Evolutionary conservation across 352 stramenopile species (phyloP), one percentile per base, ranked within the genome.

Genomic region (Blastocystis sp.): DNA sequence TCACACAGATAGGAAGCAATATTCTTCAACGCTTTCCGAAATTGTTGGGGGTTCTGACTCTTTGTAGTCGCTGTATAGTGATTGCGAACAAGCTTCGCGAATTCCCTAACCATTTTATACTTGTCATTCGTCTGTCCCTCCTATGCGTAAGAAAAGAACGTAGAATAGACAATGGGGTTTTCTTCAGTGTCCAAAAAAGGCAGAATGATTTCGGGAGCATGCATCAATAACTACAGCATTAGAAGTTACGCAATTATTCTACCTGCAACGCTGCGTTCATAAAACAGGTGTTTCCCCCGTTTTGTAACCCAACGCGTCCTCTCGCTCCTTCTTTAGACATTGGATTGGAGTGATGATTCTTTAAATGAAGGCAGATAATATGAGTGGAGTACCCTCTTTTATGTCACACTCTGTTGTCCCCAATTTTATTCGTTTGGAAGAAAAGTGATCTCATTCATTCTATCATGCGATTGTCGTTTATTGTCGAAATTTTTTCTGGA

Each of bases 1-100:
- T 87, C 76, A 39, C 59, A 76, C 20, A 87, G 63, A n/a, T 75
- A 76, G 29, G 45, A 59, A 18, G 76, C 76, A n/a, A 87, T 87
- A 61, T 87, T 87, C 43, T 87, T 76, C 15, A 87, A 61, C 11
- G 76, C 55, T 68, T 87, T 80, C 8, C 70, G 34, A 13, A 80
- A 64, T 39, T 39, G 34, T 53, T 80, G 70, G 3, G 70, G 43
- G 70, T 62, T 80, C 20, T 80, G 70, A 26, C 37, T 62, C 43
- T 80, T 80, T 13, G 29, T 23, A 18, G 43, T 80, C 6, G 45
- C 64, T 29, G 70, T 61, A 34, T 80, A 80, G 26, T 80, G 70
- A 62, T 61, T 62, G n/a, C 70, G 50, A 7, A 47, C 70, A 29
- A 80, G 13, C 23, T 64, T 80, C 43, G 70, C 70, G 50, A 80